Evolutionary conservation across 768 basidiomycete species (phyloP).

Genomic region (Russula ochroleuca): DNA sequence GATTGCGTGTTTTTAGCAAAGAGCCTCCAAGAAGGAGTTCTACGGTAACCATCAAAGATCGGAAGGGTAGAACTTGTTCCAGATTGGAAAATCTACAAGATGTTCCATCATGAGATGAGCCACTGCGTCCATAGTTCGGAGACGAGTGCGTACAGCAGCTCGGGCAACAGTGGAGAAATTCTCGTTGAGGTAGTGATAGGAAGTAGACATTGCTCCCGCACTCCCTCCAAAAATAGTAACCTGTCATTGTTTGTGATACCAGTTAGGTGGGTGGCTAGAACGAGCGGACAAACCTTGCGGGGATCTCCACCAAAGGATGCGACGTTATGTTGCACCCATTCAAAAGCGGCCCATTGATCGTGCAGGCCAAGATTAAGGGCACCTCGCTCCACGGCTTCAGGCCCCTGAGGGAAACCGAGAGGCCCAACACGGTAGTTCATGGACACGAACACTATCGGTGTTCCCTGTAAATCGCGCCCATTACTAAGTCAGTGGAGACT

Average conservation of each 20-base stretch:
- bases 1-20: slow-evolving; percentile 39
- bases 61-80: slow-evolving; percentile 36
- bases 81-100: slow-evolving; percentile 42
- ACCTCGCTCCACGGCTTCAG: slow-evolving; percentile 38
- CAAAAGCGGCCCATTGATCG: slow-evolving; percentile 38
- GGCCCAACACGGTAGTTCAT: slow-evolving; percentile 50
- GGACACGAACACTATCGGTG: slow-evolving; percentile 43
- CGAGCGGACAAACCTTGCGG: slow-evolving; percentile 10
- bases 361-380: slow-evolving; percentile 45
- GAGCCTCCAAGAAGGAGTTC: slow-evolving; percentile 38
- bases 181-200: slow-evolving; percentile 34
- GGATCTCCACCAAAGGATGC: slow-evolving; percentile 34
- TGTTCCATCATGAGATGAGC: background rate
- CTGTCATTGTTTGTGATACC: slow-evolving; percentile 15
- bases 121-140: background rate
- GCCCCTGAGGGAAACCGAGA: slow-evolving; percentile 46
- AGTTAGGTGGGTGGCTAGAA: background rate
- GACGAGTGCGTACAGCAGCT: slow-evolving; percentile 26
- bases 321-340: slow-evolving; percentile 35
- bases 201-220: slow-evolving; percentile 39
- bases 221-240: slow-evolving; percentile 41
- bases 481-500: background rate
- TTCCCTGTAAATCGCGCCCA: slow-evolving; percentile 7
- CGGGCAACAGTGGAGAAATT: slow-evolving; percentile 29
- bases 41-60: slow-evolving; percentile 34